phyloP scores from a whole-genome alignment of 2,329 filamentous ascomycete species.

The Rhynchosporium graminicola region DNA sequence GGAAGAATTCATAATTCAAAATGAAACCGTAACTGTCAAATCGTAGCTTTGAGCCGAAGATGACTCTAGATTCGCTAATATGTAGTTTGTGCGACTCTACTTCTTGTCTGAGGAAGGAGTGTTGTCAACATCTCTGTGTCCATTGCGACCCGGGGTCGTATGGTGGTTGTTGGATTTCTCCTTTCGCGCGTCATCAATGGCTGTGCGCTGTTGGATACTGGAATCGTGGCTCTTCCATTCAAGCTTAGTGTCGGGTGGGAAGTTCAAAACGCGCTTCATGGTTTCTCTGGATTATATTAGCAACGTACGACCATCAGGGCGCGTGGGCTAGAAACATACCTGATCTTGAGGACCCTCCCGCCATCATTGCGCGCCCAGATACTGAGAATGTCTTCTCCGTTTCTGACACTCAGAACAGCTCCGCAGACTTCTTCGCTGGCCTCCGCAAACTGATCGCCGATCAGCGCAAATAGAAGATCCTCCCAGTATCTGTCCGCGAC shows the following conservation, averaged over 20 bases:
- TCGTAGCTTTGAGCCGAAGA: conserved; percentile 23
- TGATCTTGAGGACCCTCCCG: conserved; percentile 91
- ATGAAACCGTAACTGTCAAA: conserved; percentile 24
- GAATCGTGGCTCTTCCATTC: conserved; percentile 96
- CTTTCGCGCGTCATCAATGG: conserved; percentile 87
- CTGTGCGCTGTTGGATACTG: conserved; percentile 87
- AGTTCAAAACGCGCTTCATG: conserved; percentile 84
- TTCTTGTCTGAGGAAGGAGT: conserved; percentile 34
- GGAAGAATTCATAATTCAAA: conserved; percentile 25
- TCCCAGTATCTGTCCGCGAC: conserved; percentile 98
- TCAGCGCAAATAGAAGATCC: conserved; percentile 83
- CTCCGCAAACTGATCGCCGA: conserved; percentile 92
- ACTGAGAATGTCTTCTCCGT: conserved; percentile 94
- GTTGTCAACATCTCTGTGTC: conserved; percentile 32
- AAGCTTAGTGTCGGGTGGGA: conserved; percentile 86
- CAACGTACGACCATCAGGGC: not conserved
- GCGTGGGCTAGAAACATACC: conserved; percentile 55
- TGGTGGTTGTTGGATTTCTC: conserved; percentile 63
- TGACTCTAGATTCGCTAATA: conserved; percentile 21
- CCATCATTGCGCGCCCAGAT: conserved; percentile 97
- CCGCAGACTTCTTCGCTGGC: conserved; percentile 94
- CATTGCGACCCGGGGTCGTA: conserved; percentile 31
- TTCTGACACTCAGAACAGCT: conserved; percentile 89
- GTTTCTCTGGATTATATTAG: conserved; percentile 67
- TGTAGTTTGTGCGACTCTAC: conserved; percentile 28